These are phyloP conservation scores for Agrocybe chaxingu DNA, from an alignment of 768 basidiomycete species.

Conservation along the genomic window DNA sequence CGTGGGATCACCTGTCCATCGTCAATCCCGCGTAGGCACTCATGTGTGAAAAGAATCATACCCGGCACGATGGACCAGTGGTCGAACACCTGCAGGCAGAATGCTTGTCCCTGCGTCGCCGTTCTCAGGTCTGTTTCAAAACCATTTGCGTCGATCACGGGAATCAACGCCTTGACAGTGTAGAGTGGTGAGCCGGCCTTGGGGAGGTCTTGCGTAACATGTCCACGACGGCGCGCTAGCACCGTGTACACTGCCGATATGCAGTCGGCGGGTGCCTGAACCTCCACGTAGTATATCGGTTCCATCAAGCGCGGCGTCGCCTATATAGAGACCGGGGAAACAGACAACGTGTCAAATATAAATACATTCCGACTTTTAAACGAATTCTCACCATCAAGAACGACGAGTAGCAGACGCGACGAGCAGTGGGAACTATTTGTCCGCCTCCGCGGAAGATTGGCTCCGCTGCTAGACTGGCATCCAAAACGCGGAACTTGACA, in stretches of 20 bases:
- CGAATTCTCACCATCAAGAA: slow-evolving; percentile 84
- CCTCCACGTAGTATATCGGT: slow-evolving; percentile 97
- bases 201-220: slow-evolving; percentile 97
- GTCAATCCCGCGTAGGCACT: slow-evolving; percentile 17
- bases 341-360: slow-evolving; percentile 12
- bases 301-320: slow-evolving; percentile 95
- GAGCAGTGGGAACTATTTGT: slow-evolving; percentile 98
- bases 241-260: slow-evolving; percentile 99
- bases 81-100: slow-evolving; percentile 95
- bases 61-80: slow-evolving; percentile 99
- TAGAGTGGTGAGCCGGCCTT: slow-evolving; percentile 98
- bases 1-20: slow-evolving; percentile 82
- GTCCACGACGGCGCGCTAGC: slow-evolving; percentile 96
- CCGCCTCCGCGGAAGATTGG: slow-evolving; percentile 98
- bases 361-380: slow-evolving; percentile 4
- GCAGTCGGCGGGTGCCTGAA: slow-evolving; percentile 98
- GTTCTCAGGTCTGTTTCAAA: slow-evolving; percentile 98
- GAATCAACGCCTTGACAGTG: slow-evolving; percentile 97
- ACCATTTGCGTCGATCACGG: slow-evolving; percentile 97
- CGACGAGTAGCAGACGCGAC: slow-evolving; percentile 97
- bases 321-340: slow-evolving; percentile 34
- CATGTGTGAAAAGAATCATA: slow-evolving; percentile 35
- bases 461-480: slow-evolving; percentile 89
- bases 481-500: slow-evolving; percentile 95
- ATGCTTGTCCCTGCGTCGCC: slow-evolving; percentile 98